Base-by-base conservation (phyloP, 192 early-diverging fungal species). In the Coemansia nantahalensis region DNA sequence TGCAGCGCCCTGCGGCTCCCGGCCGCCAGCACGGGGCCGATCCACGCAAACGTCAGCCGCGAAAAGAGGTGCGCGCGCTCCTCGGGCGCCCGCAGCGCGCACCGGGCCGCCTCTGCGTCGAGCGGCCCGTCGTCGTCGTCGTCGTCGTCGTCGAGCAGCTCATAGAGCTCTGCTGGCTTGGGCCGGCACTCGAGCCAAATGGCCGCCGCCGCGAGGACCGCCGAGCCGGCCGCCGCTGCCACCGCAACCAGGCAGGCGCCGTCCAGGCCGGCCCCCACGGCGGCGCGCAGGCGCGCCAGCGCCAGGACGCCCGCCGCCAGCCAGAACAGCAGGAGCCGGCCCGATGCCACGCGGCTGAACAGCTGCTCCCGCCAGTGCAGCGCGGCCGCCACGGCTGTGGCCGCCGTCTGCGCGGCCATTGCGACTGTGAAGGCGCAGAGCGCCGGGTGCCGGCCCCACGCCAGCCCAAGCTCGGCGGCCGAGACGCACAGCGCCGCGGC, bases 31-130 rank as follows among this genome's bases (percentile, higher is more conserved):
- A 96, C 50, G 10, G 84, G 81, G 39, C 85, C 84, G 82, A 98
- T 88, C 95, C 95, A 98, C 24, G 83, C 69, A 70, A 96, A 98
- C 4, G 88, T 84, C 2, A 92, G 51, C 7, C 79, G 80, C 24
- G 86, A 88, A 54, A 94, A 94, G 17, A 98, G 81, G 60, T 89
- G 87, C 37, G 92, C 84, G 13, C 69, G 80, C 19, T 83, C 84
- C 56, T 95, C 93, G 5, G 92, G 95, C 44, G 64, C 26, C 26
- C 26, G 26, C 4, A 5, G 7, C 26, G 26, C 3, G 26, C 7
- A 62, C 55, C 45, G 33, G 32, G 51, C 45, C 12, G 28, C 31
- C 18, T 34, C 8, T 24, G 23, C 48, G 8, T 17, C 21, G 13
- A 19, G 35, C 12, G 41, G 22, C 10, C 52, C 24, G 18, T 51